Evolutionary conservation across 1,139 yeast genomes (phyloP).

Genomic region (Suhomyces yuchorum): DNA sequence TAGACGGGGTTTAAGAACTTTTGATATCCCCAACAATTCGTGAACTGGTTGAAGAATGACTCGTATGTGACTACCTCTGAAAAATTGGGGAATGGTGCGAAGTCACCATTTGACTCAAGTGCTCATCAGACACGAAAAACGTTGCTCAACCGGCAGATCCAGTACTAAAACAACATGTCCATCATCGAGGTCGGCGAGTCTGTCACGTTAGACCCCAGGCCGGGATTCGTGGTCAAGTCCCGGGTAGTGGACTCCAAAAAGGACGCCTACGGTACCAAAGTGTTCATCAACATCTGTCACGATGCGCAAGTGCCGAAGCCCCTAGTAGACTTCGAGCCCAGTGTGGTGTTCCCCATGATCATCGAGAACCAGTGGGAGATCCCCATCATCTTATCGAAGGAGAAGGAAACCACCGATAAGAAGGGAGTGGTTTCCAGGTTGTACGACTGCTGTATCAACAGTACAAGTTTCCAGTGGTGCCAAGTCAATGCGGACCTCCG

Average conservation of each 20-base stretch:
- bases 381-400: slow-evolving; percentile 69
- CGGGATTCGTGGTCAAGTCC: slow-evolving; percentile 70
- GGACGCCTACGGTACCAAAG: slow-evolving; percentile 50
- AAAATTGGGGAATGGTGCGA: slow-evolving; percentile 1
- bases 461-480: slow-evolving; percentile 63
- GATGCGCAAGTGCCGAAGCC: slow-evolving; percentile 62
- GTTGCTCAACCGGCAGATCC: background rate
- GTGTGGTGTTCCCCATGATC: slow-evolving; percentile 61
- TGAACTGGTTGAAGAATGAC: background rate
- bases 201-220: slow-evolving; percentile 41
- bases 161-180: slow-evolving; percentile 7
- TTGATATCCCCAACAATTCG: background rate
- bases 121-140: background rate
- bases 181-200: slow-evolving; percentile 14
- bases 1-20: background rate
- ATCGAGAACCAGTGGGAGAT: slow-evolving; percentile 81
- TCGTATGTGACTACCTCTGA: slow-evolving; percentile 3
- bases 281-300: slow-evolving; percentile 78
- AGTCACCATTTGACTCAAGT: background rate
- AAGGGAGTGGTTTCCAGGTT: slow-evolving; percentile 66
- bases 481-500: slow-evolving; percentile 53
- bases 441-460: slow-evolving; percentile 75
- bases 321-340: slow-evolving; percentile 53
- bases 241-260: slow-evolving; percentile 41
- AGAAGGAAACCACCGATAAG: slow-evolving; percentile 62